Conservation (phyloP, 306 rosid species). For the Rubus parviflorus region DNA sequence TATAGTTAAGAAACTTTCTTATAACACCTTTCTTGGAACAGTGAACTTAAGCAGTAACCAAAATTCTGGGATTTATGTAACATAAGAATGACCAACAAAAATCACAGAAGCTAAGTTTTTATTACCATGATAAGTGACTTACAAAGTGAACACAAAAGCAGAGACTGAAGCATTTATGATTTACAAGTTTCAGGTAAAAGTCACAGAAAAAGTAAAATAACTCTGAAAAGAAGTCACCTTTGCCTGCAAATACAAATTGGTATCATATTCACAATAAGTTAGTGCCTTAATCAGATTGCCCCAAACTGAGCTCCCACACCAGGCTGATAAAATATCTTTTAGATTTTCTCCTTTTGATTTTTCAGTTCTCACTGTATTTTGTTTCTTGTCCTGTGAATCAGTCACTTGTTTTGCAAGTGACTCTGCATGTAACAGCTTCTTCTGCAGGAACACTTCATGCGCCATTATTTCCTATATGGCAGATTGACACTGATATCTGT, state of each 20-base stretch:
- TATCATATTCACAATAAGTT: constrained; percentile 46
- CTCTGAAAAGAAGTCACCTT: constrained; percentile 54
- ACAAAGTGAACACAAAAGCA: constrained; percentile 3
- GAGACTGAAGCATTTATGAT: background rate
- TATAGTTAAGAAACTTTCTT: background rate
- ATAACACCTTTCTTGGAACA: background rate
- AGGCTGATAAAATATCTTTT: constrained; percentile 57
- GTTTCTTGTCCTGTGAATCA: constrained; percentile 53
- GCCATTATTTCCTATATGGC: constrained; percentile 70
- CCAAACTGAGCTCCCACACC: constrained; percentile 60
- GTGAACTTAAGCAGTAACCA: background rate
- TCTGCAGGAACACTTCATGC: constrained; percentile 76
- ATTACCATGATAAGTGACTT: background rate
- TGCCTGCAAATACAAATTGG: constrained; percentile 46
- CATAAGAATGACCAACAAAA: background rate
- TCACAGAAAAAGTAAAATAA: background rate
- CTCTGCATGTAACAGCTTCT: constrained; percentile 69
- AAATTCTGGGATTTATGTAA: background rate
- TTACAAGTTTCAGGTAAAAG: background rate
- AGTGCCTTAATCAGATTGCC: constrained; percentile 63
- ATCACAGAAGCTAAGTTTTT: background rate
- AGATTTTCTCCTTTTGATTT: constrained; percentile 44
- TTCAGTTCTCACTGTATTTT: constrained; percentile 35
- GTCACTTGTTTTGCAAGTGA: constrained; percentile 50
- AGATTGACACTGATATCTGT: constrained; percentile 66